phyloP scores from a whole-genome alignment of 1,284 basidiomycete genomes.

The Trichosporon sp. region DNA sequence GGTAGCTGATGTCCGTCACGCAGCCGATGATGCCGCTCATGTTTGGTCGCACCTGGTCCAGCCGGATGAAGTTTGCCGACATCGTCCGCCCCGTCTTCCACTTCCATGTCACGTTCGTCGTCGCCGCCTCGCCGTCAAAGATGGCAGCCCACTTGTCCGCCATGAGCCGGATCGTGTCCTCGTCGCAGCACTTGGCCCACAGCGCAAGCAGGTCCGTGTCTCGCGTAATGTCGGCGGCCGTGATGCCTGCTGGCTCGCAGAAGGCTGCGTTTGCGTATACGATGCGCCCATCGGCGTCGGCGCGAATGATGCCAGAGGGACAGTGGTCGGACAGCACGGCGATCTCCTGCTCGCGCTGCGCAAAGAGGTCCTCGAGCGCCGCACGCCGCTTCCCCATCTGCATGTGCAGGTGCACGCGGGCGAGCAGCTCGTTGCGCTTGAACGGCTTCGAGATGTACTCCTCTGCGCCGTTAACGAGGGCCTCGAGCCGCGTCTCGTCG shows the following conservation, averaged over 20 bases:
- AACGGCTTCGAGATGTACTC: conserved; percentile 34
- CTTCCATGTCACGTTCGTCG: conserved; percentile 28
- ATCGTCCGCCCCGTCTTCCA: conserved; percentile 33
- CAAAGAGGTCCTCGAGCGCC: conserved; percentile 25
- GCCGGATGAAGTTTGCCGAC: conserved; percentile 32
- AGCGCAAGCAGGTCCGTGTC: not conserved
- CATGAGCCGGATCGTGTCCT: conserved; percentile 1
- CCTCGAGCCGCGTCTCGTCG: conserved; percentile 23
- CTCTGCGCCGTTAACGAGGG: conserved; percentile 42
- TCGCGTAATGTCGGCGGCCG: conserved; percentile 22
- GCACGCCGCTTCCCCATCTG: conserved; percentile 30
- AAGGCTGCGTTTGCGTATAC: conserved; percentile 38
- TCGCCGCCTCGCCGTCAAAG: conserved; percentile 2
- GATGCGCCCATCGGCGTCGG: conserved; percentile 22
- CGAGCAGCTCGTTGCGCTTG: conserved; percentile 40
- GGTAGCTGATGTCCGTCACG: conserved; percentile 36
- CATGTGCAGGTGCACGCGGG: conserved; percentile 35
- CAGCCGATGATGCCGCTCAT: conserved; percentile 41
- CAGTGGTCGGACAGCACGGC: conserved; percentile 39
- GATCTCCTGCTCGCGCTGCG: conserved; percentile 28
- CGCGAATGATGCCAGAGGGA: conserved; percentile 37
- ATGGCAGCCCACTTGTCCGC: conserved; percentile 16
- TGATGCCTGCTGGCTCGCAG: conserved; percentile 30
- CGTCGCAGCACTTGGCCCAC: conserved; percentile 16
- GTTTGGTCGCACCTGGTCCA: conserved; percentile 28